These are phyloP conservation scores for Microdochium nivale DNA, from an alignment of 2,329 filamentous ascomycete species.

Conservation along the genomic window DNA sequence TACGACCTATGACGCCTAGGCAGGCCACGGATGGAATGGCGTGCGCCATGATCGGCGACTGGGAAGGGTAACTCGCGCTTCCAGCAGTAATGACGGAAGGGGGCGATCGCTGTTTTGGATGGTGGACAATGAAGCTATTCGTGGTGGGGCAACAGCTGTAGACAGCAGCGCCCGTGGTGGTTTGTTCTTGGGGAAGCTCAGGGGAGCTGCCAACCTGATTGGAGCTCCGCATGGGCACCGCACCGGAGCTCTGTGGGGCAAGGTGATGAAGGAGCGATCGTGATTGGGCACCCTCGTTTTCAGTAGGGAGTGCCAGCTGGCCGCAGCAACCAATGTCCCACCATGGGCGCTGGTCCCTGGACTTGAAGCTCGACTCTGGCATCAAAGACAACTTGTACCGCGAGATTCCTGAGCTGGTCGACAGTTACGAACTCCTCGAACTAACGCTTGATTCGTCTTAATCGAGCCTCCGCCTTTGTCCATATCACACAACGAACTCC, in stretches of 20 bases:
- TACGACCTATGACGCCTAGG: conserved; percentile 87
- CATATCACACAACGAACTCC: background rate
- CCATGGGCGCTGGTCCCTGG: background rate
- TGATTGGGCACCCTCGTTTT: background rate
- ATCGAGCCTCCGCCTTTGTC: too few species aligned
- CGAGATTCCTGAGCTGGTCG: background rate
- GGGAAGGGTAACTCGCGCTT: too few species aligned
- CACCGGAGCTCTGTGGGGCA: too few species aligned
- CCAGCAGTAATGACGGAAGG: too few species aligned
- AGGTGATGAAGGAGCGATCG: background rate
- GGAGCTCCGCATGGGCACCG: background rate
- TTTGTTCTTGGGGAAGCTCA: background rate
- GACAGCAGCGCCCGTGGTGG: background rate
- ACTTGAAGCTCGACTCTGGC: background rate
- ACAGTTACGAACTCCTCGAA: too few species aligned
- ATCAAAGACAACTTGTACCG: background rate
- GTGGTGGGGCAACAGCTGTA: background rate
- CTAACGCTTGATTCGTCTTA: too few species aligned
- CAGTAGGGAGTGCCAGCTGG: background rate
- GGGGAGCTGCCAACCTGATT: background rate
- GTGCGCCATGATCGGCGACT: conserved; percentile 38
- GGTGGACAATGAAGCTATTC: background rate
- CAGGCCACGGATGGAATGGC: conserved; percentile 78
- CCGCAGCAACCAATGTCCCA: background rate
- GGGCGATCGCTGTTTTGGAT: background rate